phyloP scores from a whole-genome alignment of 176 grass and related monocot genomes.

The Aegilops umbellulata region DNA sequence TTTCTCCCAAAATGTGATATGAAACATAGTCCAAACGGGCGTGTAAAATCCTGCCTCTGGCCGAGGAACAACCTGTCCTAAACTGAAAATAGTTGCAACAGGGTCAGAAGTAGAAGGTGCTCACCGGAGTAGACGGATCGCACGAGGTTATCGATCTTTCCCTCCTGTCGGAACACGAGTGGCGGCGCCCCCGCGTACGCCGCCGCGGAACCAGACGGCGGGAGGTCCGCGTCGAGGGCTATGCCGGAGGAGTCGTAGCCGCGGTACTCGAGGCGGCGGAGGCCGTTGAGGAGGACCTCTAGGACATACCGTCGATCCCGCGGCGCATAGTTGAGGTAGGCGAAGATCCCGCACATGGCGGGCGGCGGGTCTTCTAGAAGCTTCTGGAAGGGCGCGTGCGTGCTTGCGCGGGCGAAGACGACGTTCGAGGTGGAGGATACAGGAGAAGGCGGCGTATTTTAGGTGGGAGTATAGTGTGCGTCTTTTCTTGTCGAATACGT shows the following conservation, averaged over 20 bases:
- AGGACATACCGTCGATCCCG: constrained; percentile 71
- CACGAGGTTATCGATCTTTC: constrained; percentile 96
- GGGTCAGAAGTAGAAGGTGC: neutral
- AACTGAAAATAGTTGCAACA: constrained; percentile 2
- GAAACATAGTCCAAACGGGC: neutral
- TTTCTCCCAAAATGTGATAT: neutral
- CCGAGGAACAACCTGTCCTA: neutral
- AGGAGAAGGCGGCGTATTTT: too few relatives aligned
- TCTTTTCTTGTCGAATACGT: too few relatives aligned
- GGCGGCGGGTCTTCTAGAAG: neutral
- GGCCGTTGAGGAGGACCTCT: constrained; percentile 75
- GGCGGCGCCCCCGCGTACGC: constrained; percentile 38
- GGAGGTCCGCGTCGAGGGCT: constrained; percentile 42
- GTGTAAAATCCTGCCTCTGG: neutral
- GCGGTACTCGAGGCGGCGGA: constrained; percentile 79
- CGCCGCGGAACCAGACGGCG: neutral
- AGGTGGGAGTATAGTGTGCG: too few relatives aligned
- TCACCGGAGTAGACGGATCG: constrained; percentile 82
- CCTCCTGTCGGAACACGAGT: constrained; percentile 88
- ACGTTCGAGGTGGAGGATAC: neutral
- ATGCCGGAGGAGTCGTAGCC: constrained; percentile 71
- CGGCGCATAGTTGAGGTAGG: constrained; percentile 60
- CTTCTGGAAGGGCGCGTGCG: neutral
- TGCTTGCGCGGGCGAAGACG: neutral
- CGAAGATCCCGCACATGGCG: constrained; percentile 58